Evolutionary conservation across 441 rosid species (phyloP).

Genomic region (Adansonia gregorii): DNA sequence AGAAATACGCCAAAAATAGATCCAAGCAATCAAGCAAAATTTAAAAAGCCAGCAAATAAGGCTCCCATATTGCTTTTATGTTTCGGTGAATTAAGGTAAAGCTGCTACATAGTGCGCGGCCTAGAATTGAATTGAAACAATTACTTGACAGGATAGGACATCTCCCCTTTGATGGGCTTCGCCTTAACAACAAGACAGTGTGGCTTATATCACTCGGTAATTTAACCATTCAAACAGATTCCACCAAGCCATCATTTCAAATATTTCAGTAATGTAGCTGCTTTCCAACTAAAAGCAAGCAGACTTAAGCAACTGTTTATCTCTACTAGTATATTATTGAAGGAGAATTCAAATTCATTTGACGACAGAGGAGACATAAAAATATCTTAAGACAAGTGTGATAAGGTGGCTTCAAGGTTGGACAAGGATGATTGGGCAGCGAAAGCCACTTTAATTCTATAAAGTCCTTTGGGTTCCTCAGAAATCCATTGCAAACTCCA

Average conservation of each 20-base stretch:
- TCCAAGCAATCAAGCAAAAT: not conserved
- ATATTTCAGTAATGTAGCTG: not conserved
- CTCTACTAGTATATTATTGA: not conserved
- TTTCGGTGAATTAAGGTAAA: conserved; percentile 14
- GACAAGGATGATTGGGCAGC: conserved; percentile 44
- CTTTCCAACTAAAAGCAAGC: not conserved
- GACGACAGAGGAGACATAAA: not conserved
- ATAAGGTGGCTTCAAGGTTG: conserved; percentile 47
- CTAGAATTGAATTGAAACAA: not conserved
- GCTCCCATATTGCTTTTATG: not conserved
- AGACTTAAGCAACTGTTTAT: not conserved
- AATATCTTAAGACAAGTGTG: conserved; percentile 33
- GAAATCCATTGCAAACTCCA: conserved; percentile 37
- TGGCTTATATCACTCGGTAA: conserved; percentile 5
- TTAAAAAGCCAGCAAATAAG: not conserved
- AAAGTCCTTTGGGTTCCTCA: conserved; percentile 39
- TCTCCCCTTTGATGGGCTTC: not conserved
- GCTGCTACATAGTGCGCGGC: conserved; percentile 3
- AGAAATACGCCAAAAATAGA: not conserved
- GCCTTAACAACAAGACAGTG: not conserved
- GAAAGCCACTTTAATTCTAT: conserved; percentile 44
- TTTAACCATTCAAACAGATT: not conserved
- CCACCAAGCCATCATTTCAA: not conserved
- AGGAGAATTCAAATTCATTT: not conserved
- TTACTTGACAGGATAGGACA: not conserved